Evolutionary conservation across 1,284 basidiomycete species (phyloP), one percentile per base, ranked within the genome.

Genomic region (Pyrrhoderma lamaoense): DNA sequence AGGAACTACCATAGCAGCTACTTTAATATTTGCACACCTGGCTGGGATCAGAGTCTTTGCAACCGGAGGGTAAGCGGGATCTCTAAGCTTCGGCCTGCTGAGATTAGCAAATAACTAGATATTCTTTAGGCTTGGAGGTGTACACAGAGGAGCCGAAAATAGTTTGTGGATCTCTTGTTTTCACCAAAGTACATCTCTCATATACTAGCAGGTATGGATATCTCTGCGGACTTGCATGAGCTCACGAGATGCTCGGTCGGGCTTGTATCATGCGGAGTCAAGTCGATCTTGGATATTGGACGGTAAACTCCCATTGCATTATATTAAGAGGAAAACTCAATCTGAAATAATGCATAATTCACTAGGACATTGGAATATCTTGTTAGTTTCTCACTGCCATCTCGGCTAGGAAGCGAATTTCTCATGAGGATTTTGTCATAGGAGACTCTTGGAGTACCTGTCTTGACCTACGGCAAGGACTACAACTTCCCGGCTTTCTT

Each of bases 361-460:
- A 35, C 38, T 49, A 87, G 85, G 60, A 98, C 96, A 8, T 74
- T 99, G 40, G 96, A 99, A 69, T 95, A 94, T 62, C 78, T 99
- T 57, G 88, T 89, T 58, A 49, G 76, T 59, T n/a, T n/a, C 8
- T 58, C 35, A 46, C 16, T 46, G 8, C 31, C 16, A n/a, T 27
- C 13, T 34, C 5, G 11, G 11, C 27, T 11, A 5, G 27, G 27
- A 31, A 31, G 5, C 19, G 42, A 9, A 27, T 9, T 25, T 34
- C 25, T 50, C 57, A 54, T 31, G 27, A 11, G 11, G 11, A 31
- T 31, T 31, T 5, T n/a, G n/a, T n/a, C 43, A 14, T 58, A 93
- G 91, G 96, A 99, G 79, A 97, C 96, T 0, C 80, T 94, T 45
- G 96, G 96, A 4, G 93, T 99, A 3, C 90, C 92, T 1, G 93